Conservation (phyloP, 129 eudicot genomes). For the Centella asiatica region DNA sequence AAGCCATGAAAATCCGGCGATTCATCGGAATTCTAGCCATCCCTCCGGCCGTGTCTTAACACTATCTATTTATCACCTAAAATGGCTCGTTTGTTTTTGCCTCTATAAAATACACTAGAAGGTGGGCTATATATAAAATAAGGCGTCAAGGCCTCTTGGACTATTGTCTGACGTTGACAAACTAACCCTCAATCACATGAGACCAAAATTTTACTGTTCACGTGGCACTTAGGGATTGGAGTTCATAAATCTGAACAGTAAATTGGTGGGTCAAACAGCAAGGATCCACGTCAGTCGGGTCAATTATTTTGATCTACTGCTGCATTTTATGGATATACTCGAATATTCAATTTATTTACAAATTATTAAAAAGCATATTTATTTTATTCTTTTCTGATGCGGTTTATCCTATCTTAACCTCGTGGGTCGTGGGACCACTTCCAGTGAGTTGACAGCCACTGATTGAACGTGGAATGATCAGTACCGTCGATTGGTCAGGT, state of each 20-base stretch:
- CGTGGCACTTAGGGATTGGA: constrained; percentile 23
- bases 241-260: constrained; percentile 20
- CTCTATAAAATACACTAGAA: neutral
- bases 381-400: constrained; percentile 5
- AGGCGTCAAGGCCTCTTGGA: neutral
- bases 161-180: constrained; percentile 13
- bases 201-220: neutral
- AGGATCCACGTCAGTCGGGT: constrained; percentile 76
- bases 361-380: constrained; percentile 2
- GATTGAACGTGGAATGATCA: constrained; percentile 15
- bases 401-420: constrained; percentile 18
- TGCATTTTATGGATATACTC: constrained; percentile 36
- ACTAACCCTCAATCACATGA: constrained; percentile 6
- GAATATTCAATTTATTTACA: constrained; percentile 24
- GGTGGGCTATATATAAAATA: constrained; percentile 15
- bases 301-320: constrained; percentile 7
- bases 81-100: neutral
- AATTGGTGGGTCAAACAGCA: constrained; percentile 36
- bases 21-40: constrained; percentile 44
- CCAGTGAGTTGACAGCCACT: constrained; percentile 1
- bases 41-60: constrained; percentile 21
- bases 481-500: constrained; percentile 8
- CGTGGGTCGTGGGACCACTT: constrained; percentile 14
- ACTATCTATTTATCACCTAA: neutral
- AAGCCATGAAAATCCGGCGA: constrained; percentile 46